A percentile compares a stretch with the other conserved stretches of the same genome.
phyloP scores from a whole-genome alignment of 2,329 filamentous ascomycete genomes.

The Intubia oerlemansii region DNA sequence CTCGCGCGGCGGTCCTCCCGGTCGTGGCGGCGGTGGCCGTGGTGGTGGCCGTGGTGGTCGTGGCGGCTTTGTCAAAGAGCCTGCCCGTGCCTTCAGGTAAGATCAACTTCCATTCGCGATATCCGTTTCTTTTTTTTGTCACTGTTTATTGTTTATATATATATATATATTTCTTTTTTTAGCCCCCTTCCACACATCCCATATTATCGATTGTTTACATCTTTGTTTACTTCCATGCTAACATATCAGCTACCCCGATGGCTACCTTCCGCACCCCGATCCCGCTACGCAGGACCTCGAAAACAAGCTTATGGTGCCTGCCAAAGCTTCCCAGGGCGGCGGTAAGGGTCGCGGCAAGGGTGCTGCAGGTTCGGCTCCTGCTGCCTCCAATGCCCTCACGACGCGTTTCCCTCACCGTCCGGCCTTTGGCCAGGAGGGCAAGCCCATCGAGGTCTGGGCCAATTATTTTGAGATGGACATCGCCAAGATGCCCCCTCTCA shows the following conservation, averaged over 20 bases:
- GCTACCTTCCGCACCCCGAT: conserved; percentile 10
- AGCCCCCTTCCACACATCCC: too few relatives aligned
- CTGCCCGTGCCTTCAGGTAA: conserved; percentile 1
- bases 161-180: too few relatives aligned
- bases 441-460: conserved; percentile 23
- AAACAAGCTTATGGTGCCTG: conserved; percentile 6
- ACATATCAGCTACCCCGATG: conserved; percentile 3
- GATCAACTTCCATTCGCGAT: too few relatives aligned
- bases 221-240: not conserved
- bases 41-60: conserved; percentile 1
- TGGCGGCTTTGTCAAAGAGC: not conserved
- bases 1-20: conserved; percentile 6
- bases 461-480: conserved; percentile 29
- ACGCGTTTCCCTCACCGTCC: conserved; percentile 22
- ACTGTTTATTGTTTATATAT: too few relatives aligned
- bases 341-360: too few relatives aligned
- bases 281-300: conserved; percentile 11
- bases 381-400: not conserved
- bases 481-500: conserved; percentile 13
- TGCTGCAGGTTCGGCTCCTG: too few relatives aligned
- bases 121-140: too few relatives aligned
- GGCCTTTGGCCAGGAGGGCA: conserved; percentile 23
- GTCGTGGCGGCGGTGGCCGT: conserved; percentile 5
- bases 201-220: too few relatives aligned
- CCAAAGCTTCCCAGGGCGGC: not conserved